Conservation (phyloP, 2,329 filamentous ascomycete species). For the Chaetomium strumarium region DNA sequence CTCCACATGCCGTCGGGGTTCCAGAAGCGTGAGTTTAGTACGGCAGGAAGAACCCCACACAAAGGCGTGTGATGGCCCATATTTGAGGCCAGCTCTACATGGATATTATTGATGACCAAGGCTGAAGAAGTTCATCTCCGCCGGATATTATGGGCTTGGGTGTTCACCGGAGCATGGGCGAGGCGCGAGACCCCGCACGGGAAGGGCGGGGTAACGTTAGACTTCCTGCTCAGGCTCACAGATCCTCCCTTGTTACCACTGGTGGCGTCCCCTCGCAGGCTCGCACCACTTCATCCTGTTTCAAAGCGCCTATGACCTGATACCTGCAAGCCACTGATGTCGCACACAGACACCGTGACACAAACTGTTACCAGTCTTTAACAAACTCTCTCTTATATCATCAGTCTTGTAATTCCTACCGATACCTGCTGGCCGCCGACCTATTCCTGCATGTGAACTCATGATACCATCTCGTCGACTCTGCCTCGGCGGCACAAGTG, state of each 20-base stretch:
- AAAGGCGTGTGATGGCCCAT: not conserved
- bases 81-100: not conserved
- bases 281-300: not conserved
- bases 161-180: not conserved
- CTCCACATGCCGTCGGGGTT: slow-evolving; percentile 1
- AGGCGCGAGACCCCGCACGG: slow-evolving; percentile 6
- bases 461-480: slow-evolving; percentile 17
- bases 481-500: slow-evolving; percentile 21
- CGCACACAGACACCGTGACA: slow-evolving; percentile 8
- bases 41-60: slow-evolving; percentile 2
- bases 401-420: not conserved
- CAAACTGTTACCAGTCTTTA: slow-evolving; percentile 3
- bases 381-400: not conserved
- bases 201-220: slow-evolving; percentile 14
- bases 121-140: not conserved
- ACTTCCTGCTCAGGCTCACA: not conserved
- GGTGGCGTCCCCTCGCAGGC: not conserved
- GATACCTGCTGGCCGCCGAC: not conserved
- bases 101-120: no score
- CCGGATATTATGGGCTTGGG: slow-evolving; percentile 3
- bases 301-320: slow-evolving; percentile 8
- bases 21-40: no score
- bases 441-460: slow-evolving; percentile 7
- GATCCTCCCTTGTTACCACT: not conserved
- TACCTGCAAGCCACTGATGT: slow-evolving; percentile 13